Percentiles rank a stretch among this genome's conserved stretches.
Conservation (phyloP, 2,329 filamentous ascomycete genomes). For the Ustilaginoidea virens region DNA sequence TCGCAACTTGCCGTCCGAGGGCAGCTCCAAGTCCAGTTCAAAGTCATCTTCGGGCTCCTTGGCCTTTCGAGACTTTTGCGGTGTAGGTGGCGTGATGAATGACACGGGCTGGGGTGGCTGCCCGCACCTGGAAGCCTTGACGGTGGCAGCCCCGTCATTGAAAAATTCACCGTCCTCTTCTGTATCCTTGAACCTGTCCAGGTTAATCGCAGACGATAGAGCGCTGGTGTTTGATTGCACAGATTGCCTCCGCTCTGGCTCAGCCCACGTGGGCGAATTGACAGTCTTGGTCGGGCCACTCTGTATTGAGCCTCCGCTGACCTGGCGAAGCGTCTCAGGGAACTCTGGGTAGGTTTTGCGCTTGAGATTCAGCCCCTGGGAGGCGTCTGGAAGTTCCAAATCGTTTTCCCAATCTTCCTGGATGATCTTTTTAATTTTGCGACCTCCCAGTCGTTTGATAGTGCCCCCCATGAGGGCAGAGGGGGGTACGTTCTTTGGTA, state of each 20-base stretch:
- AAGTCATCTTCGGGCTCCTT: conserved; percentile 45
- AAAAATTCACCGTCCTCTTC: conserved; percentile 49
- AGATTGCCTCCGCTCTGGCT: conserved; percentile 16
- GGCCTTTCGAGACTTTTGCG: conserved; percentile 25
- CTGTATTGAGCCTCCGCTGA: conserved; percentile 40
- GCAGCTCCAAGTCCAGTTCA: conserved; percentile 58
- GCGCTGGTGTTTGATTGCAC: conserved; percentile 17
- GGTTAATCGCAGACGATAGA: conserved; percentile 32
- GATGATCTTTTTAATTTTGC: conserved; percentile 55
- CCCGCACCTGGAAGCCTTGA: conserved; percentile 49
- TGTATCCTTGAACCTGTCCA: conserved; percentile 50
- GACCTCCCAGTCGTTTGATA: conserved; percentile 74
- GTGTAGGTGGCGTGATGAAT: conserved; percentile 40
- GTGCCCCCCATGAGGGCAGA: conserved; percentile 85
- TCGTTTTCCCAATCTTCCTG: conserved; percentile 75
- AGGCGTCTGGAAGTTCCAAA: conserved; percentile 48
- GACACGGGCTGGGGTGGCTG: conserved; percentile 33
- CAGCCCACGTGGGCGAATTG: conserved; percentile 11
- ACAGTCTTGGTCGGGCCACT: conserved; percentile 33
- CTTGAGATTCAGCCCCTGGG: conserved; percentile 50
- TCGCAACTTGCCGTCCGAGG: conserved; percentile 48
- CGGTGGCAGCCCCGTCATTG: conserved; percentile 47
- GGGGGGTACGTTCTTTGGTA: conserved; percentile 72
- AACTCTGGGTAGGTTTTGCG: conserved; percentile 43
- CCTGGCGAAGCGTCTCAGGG: conserved; percentile 52